phyloP scores from a whole-genome alignment of 768 basidiomycete species.

The Phylloporus sp. region DNA sequence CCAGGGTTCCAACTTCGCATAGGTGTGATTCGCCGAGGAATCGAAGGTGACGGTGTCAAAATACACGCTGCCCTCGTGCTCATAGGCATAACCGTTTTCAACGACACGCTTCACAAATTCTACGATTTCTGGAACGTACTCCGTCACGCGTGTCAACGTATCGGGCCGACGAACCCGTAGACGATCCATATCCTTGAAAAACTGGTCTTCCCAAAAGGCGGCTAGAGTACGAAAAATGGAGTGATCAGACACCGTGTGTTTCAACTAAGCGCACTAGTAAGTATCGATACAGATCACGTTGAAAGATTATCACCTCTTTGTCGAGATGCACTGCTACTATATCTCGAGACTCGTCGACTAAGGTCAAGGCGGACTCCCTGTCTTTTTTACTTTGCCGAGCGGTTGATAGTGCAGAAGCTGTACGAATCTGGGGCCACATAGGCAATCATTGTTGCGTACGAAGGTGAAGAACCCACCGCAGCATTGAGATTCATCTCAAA shows the following conservation, averaged over 20 bases:
- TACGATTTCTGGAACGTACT: conserved; percentile 95
- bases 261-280: conserved; percentile 45
- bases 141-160: conserved; percentile 90
- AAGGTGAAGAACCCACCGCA: conserved; percentile 49
- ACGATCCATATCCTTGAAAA: conserved; percentile 90
- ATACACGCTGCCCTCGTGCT: conserved; percentile 78
- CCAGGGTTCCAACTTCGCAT: conserved; percentile 95
- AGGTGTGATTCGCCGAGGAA: conserved; percentile 67
- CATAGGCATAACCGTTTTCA: conserved; percentile 74
- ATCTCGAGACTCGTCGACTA: conserved; percentile 75
- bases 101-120: conserved; percentile 82
- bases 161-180: conserved; percentile 85
- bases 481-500: conserved; percentile 83
- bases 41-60: conserved; percentile 87
- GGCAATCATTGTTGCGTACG: conserved; percentile 10
- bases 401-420: conserved; percentile 46
- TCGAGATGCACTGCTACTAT: conserved; percentile 71
- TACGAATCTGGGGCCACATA: conserved; percentile 39
- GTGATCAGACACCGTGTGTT: conserved; percentile 79
- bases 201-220: conserved; percentile 83
- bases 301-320: conserved; percentile 49
- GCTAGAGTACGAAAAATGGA: conserved; percentile 78
- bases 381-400: conserved; percentile 45
- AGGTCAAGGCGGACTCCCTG: conserved; percentile 42
- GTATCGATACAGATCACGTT: background rate